Conservation (phyloP, 73 alveolate genomes). For the Blepharisma japonicum region DNA sequence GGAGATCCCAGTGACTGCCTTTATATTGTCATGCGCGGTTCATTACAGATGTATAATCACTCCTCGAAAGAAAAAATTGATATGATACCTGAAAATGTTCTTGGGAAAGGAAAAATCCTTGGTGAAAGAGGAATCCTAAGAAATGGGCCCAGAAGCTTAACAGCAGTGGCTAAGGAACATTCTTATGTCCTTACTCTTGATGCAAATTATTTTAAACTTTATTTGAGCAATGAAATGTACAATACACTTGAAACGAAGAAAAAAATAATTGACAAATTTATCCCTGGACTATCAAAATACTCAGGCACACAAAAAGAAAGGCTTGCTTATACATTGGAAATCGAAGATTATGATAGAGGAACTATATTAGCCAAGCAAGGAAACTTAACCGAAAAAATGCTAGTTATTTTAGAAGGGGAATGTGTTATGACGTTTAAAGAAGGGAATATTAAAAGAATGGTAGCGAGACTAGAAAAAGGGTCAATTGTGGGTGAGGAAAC, state of each 20-base stretch:
- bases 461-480: conserved; percentile 10
- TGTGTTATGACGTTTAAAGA: background rate
- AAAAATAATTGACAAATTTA: background rate
- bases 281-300: background rate
- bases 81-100: background rate
- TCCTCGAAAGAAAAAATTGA: background rate
- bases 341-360: background rate
- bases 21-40: background rate
- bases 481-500: background rate
- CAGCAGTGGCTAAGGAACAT: background rate
- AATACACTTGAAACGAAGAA: background rate
- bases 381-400: background rate
- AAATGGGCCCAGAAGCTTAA: background rate
- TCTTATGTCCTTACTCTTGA: background rate
- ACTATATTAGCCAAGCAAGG: background rate
- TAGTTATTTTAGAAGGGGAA: background rate
- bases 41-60: background rate
- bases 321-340: background rate
- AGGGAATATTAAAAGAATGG: background rate
- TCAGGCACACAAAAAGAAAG: background rate
- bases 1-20: conserved; percentile 7
- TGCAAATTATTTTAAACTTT: background rate
- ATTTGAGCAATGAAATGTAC: background rate
- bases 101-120: background rate
- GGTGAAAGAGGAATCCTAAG: conserved; percentile 16